phyloP scores from a whole-genome alignment of 495 filamentous ascomycete genomes.

The Cercophora newfieldiana region DNA sequence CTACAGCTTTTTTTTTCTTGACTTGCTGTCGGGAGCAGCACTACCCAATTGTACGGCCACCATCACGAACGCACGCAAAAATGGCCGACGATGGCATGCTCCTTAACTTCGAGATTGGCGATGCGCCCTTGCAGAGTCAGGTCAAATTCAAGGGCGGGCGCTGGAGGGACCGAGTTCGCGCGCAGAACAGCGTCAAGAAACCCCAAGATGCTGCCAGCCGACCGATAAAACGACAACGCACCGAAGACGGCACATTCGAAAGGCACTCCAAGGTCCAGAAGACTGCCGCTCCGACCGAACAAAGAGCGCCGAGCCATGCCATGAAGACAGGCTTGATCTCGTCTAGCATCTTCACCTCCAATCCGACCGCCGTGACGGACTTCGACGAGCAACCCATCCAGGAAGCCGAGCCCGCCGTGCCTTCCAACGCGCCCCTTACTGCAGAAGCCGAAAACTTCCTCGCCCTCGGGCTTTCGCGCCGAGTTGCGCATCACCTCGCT shows the following conservation, averaged over 20 bases:
- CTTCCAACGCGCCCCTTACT: slow-evolving; percentile 95
- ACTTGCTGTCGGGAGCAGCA: not conserved
- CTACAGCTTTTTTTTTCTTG: slow-evolving; percentile 26
- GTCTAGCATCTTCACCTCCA: slow-evolving; percentile 89
- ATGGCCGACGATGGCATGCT: slow-evolving; percentile 98
- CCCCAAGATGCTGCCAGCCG: slow-evolving; percentile 20
- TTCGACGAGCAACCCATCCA: slow-evolving; percentile 47
- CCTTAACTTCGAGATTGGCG: slow-evolving; percentile 81
- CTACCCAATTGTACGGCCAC: not conserved
- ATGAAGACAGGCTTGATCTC: slow-evolving; percentile 57
- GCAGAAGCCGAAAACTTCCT: slow-evolving; percentile 82
- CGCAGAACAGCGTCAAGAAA: slow-evolving; percentile 67
- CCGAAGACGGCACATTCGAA: slow-evolving; percentile 29
- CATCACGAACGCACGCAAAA: slow-evolving; percentile 9
- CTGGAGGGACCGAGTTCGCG: slow-evolving; percentile 84
- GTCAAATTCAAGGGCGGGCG: slow-evolving; percentile 80
- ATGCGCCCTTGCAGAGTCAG: slow-evolving; percentile 57
- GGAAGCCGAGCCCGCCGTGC: slow-evolving; percentile 57
- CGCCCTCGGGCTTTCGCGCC: slow-evolving; percentile 72
- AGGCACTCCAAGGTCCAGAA: slow-evolving; percentile 23
- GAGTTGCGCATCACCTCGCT: slow-evolving; percentile 77
- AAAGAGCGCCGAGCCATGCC: slow-evolving; percentile 27
- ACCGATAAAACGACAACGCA: slow-evolving; percentile 44
- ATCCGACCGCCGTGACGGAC: slow-evolving; percentile 65
- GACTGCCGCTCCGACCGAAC: slow-evolving; percentile 22